A percentile compares a stretch with the other conserved stretches of the same genome.
These are phyloP conservation scores for Emmonsiellopsis sp. DNA, from an alignment of 2,329 filamentous ascomycete species.

Conservation along the genomic window DNA sequence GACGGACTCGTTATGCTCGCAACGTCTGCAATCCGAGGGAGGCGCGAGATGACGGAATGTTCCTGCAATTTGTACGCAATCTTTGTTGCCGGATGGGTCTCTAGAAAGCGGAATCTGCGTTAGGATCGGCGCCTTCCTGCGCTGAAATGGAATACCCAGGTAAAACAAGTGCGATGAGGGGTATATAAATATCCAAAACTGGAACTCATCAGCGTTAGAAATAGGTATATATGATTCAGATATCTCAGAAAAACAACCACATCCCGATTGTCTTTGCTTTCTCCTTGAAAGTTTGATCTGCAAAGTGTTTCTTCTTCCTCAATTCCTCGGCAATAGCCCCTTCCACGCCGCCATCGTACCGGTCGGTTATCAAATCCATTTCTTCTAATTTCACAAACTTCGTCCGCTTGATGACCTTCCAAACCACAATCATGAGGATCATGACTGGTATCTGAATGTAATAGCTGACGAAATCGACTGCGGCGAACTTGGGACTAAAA, in stretches of 20 bases:
- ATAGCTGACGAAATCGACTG: constrained; percentile 53
- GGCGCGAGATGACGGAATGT: too few relatives aligned
- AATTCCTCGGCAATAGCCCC: constrained; percentile 19
- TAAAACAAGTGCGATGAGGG: not conserved
- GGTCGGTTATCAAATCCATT: constrained; percentile 46
- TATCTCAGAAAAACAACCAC: constrained; percentile 29
- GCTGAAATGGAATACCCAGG: too few relatives aligned
- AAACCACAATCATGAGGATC: constrained; percentile 44
- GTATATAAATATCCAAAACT: too few relatives aligned
- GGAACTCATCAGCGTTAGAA: too few relatives aligned
- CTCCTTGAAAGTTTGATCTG: constrained; percentile 12
- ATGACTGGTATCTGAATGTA: constrained; percentile 56
- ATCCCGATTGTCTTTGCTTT: constrained; percentile 25
- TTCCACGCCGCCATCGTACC: constrained; percentile 21
- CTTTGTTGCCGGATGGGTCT: too few relatives aligned
- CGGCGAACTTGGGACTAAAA: constrained; percentile 50
- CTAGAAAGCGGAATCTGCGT: too few relatives aligned
- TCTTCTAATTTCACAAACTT: constrained; percentile 35
- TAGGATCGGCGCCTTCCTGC: too few relatives aligned
- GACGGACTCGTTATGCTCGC: too few relatives aligned
- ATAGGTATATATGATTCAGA: too few relatives aligned
- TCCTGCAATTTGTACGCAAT: too few relatives aligned
- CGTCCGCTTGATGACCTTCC: constrained; percentile 45
- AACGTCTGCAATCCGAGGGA: too few relatives aligned
- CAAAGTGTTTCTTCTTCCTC: constrained; percentile 14